Evolutionary conservation across 371 early-diverging fungal species (phyloP).

Genomic region (Mucor irregularis): DNA sequence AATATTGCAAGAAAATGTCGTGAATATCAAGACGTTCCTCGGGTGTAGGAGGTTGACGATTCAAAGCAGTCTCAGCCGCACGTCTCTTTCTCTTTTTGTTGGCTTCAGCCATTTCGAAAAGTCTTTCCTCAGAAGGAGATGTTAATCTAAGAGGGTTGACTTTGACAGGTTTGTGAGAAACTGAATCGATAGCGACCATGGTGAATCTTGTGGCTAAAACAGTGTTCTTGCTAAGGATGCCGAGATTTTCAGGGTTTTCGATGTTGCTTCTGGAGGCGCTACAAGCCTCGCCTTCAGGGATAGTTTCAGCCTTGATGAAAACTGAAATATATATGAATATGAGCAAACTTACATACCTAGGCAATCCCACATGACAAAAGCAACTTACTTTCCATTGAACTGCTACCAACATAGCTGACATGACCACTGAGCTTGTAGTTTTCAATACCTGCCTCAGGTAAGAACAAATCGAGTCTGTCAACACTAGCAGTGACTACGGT

Average conservation of each 20-base stretch:
- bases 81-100: conserved; percentile 71
- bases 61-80: conserved; percentile 58
- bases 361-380: background rate
- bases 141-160: conserved; percentile 77
- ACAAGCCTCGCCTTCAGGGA: conserved; percentile 25
- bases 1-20: conserved; percentile 73
- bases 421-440: conserved; percentile 80
- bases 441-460: conserved; percentile 58
- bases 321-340: conserved; percentile 29
- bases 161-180: conserved; percentile 69
- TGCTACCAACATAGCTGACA: conserved; percentile 83
- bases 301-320: conserved; percentile 71
- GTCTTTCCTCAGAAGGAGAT: conserved; percentile 76
- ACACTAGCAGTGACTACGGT: conserved; percentile 90
- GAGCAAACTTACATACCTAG: background rate
- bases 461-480: conserved; percentile 84
- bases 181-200: conserved; percentile 89
- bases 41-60: conserved; percentile 76
- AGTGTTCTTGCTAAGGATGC: conserved; percentile 45
- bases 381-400: conserved; percentile 83
- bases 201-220: conserved; percentile 87
- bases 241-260: conserved; percentile 23
- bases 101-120: conserved; percentile 78
- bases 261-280: background rate
- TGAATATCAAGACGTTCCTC: conserved; percentile 86